Evolutionary conservation across 192 early-diverging fungal genomes (phyloP).

Genomic region (Chytriomyces sp.): DNA sequence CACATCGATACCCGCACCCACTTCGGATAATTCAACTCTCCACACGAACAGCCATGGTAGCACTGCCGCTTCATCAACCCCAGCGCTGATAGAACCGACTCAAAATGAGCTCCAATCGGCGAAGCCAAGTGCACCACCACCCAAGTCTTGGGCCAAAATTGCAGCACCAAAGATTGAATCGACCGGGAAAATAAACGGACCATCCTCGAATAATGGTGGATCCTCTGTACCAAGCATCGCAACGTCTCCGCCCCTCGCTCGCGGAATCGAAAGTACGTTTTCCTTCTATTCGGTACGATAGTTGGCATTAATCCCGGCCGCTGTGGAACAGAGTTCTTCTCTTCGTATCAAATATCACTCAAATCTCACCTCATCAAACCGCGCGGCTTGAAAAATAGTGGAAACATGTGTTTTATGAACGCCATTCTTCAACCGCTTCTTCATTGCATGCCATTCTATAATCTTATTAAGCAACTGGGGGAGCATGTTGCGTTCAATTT

Average conservation of each 20-base stretch:
- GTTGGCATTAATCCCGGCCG: not conserved
- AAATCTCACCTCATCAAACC: slow-evolving; percentile 61
- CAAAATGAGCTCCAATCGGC: too few species aligned
- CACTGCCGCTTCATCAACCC: too few species aligned
- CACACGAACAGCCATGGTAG: too few species aligned
- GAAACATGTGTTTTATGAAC: slow-evolving; percentile 99
- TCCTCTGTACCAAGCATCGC: not conserved
- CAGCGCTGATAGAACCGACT: too few species aligned
- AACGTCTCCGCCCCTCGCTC: not conserved
- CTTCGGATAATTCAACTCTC: too few species aligned
- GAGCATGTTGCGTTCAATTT: slow-evolving; percentile 71
- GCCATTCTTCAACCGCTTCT: slow-evolving; percentile 92
- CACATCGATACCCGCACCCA: too few species aligned
- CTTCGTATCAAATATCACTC: slow-evolving; percentile 27
- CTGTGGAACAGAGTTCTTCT: slow-evolving; percentile 22
- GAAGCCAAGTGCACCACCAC: too few species aligned
- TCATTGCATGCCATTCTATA: slow-evolving; percentile 92
- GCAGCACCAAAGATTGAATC: too few species aligned
- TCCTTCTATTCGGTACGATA: not conserved
- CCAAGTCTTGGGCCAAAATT: too few species aligned
- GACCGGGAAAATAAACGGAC: too few species aligned
- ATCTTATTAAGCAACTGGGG: slow-evolving; percentile 73
- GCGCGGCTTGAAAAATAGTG: slow-evolving; percentile 92
- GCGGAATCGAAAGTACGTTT: not conserved
- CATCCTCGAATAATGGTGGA: too few species aligned